These are phyloP conservation scores for Leptodontidium sp. DNA, from an alignment of 2,329 filamentous ascomycete species.

Conservation along the genomic window DNA sequence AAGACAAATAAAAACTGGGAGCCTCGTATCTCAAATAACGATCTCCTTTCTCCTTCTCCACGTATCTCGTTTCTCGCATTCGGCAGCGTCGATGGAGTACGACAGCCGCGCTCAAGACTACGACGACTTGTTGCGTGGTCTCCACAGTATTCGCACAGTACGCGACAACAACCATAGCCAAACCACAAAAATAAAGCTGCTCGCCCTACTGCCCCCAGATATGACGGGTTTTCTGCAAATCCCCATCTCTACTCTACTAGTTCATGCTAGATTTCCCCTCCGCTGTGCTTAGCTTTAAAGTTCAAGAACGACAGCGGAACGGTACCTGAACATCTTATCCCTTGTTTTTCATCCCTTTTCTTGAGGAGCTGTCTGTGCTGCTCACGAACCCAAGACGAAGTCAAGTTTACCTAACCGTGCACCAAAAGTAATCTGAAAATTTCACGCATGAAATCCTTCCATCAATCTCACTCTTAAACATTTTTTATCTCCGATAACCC, in stretches of 20 bases:
- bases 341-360: not conserved
- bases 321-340: slow-evolving; percentile 2
- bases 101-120: not conserved
- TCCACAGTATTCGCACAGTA: not conserved
- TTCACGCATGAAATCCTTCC: not conserved
- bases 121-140: too few relatives aligned
- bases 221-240: not conserved
- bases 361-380: too few relatives aligned
- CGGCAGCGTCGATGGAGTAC: not conserved
- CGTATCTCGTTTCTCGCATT: not conserved
- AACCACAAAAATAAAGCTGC: not conserved
- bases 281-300: not conserved
- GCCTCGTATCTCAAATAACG: slow-evolving; percentile 15
- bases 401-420: not conserved
- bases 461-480: slow-evolving; percentile 1
- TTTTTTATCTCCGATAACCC: not conserved
- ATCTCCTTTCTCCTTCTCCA: not conserved
- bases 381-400: not conserved
- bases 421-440: not conserved
- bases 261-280: not conserved
- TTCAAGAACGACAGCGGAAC: not conserved
- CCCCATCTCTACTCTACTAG: not conserved
- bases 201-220: not conserved
- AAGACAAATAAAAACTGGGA: not conserved
- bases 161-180: not conserved